phyloP scores from a whole-genome alignment of 768 basidiomycete species.

The Lentinula edodes region DNA sequence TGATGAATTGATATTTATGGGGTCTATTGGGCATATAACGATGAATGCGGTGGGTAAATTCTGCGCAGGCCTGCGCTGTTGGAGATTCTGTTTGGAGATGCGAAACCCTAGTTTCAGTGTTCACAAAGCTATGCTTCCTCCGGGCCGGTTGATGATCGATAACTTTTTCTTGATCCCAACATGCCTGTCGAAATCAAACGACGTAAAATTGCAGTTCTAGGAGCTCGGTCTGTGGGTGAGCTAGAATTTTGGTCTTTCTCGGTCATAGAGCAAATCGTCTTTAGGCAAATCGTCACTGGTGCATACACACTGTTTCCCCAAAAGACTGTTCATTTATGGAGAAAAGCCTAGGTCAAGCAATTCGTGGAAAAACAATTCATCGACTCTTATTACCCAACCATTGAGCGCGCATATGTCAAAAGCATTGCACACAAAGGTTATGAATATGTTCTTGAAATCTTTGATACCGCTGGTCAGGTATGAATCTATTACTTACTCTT shows the following conservation, averaged over 20 bases:
- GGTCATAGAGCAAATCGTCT: slow-evolving; percentile 6
- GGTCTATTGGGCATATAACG: slow-evolving; percentile 2
- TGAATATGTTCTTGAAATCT: slow-evolving; percentile 95
- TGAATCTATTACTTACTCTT: not conserved
- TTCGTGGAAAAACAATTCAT: slow-evolving; percentile 91
- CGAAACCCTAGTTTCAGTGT: not conserved
- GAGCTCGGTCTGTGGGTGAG: slow-evolving; percentile 85
- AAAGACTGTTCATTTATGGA: not conserved
- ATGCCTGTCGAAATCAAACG: slow-evolving; percentile 5
- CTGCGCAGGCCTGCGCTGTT: slow-evolving; percentile 3
- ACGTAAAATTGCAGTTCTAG: slow-evolving; percentile 83
- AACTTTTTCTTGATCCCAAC: not conserved
- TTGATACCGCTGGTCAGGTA: slow-evolving; percentile 97
- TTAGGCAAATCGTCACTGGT: slow-evolving; percentile 93
- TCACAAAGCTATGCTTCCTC: not conserved
- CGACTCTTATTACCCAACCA: slow-evolving; percentile 93
- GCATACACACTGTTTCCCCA: not conserved
- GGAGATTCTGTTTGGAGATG: not conserved
- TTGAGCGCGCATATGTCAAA: slow-evolving; percentile 85
- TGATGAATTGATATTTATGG: not conserved
- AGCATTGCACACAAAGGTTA: slow-evolving; percentile 80
- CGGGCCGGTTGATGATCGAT: not conserved
- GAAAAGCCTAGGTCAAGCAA: slow-evolving; percentile 42
- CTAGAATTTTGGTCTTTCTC: slow-evolving; percentile 10
- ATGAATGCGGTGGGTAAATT: not conserved